A percentile compares a stretch with the other conserved stretches of the same genome.
These are phyloP conservation scores for Blastobotrys apis DNA, from an alignment of 1,139 yeast species.

Conservation along the genomic window DNA sequence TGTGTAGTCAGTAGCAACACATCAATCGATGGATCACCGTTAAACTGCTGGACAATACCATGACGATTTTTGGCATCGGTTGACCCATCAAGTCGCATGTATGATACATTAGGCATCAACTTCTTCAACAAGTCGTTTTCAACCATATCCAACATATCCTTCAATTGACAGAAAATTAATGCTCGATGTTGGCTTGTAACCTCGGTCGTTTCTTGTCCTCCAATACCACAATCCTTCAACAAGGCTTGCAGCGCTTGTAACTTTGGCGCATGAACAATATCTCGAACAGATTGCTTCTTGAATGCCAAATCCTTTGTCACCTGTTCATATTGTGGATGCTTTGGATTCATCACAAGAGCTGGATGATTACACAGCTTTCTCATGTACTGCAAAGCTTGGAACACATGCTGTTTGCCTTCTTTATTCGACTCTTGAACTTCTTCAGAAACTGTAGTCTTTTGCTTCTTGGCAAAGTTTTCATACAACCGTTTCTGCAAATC, in stretches of 20 bases:
- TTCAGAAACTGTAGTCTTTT: constrained; percentile 64
- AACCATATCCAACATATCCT: constrained; percentile 96
- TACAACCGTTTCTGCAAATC: constrained; percentile 84
- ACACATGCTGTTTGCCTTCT: constrained; percentile 80
- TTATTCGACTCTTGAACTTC: constrained; percentile 47
- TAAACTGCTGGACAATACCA: constrained; percentile 84
- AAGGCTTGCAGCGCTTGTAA: constrained; percentile 76
- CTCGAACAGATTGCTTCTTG: constrained; percentile 58
- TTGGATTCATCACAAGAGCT: constrained; percentile 77
- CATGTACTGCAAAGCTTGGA: constrained; percentile 97
- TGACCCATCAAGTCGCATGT: constrained; percentile 91
- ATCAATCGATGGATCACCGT: constrained; percentile 96
- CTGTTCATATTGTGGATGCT: constrained; percentile 77
- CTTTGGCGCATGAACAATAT: constrained; percentile 87
- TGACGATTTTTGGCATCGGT: constrained; percentile 93
- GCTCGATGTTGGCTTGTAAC: constrained; percentile 92
- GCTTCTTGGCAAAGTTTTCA: constrained; percentile 86
- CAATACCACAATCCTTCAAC: constrained; percentile 91
- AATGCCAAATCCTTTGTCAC: constrained; percentile 56
- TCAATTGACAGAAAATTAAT: constrained; percentile 89
- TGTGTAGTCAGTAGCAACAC: constrained; percentile 87
- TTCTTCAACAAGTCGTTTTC: constrained; percentile 82
- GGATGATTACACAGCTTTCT: constrained; percentile 97
- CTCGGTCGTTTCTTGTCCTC: constrained; percentile 42
- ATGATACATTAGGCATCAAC: constrained; percentile 85